These are phyloP conservation scores for Buxus sempervirens DNA, from an alignment of 164 flowering plant genomes.

Conservation along the genomic window DNA sequence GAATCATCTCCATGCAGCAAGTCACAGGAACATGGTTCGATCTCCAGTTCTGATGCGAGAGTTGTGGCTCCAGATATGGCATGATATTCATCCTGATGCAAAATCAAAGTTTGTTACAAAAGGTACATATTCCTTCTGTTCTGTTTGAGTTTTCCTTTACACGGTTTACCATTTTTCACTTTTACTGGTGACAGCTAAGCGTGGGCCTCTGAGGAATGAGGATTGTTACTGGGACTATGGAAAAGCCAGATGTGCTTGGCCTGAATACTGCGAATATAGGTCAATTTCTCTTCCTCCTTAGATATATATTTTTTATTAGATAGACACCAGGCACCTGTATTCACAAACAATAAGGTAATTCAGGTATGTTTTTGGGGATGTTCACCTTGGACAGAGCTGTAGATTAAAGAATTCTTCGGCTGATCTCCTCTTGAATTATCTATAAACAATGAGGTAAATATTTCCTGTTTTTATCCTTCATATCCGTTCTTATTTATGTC, in stretches of 20 bases:
- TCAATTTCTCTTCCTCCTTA: constrained; percentile 14
- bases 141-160: neutral
- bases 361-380: constrained; percentile 94
- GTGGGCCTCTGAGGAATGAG: constrained; percentile 91
- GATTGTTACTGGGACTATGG: constrained; percentile 99
- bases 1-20: constrained; percentile 49
- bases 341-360: constrained; percentile 12
- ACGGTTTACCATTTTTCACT: constrained; percentile 1
- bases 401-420: constrained; percentile 71
- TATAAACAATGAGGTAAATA: constrained; percentile 43
- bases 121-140: constrained; percentile 45
- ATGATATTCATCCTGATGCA: constrained; percentile 80
- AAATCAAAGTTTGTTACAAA: constrained; percentile 80
- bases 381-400: constrained; percentile 98
- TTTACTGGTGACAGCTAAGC: constrained; percentile 51
- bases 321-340: neutral
- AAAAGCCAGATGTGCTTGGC: constrained; percentile 96
- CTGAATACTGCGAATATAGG: constrained; percentile 96
- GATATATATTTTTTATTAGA: neutral
- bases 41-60: constrained; percentile 88
- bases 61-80: constrained; percentile 98
- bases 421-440: constrained; percentile 54
- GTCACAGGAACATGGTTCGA: constrained; percentile 92
- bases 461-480: neutral
- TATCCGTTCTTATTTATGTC: too few relatives aligned